Evolutionary conservation across 345 rosid species (phyloP).

Genomic region (Eucalyptus paniculata): DNA sequence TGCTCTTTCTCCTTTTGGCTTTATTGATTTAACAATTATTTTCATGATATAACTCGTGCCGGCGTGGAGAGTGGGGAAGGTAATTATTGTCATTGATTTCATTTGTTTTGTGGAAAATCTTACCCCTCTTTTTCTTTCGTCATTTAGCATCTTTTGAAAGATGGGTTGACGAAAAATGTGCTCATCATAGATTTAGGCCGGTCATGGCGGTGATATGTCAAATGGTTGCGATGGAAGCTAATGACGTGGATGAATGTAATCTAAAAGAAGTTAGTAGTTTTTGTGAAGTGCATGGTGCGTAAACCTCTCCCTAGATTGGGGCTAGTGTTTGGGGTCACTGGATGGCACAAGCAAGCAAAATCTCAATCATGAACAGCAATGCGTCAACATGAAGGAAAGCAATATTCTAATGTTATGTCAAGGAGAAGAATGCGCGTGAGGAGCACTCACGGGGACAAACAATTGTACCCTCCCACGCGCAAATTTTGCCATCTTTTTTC

Average conservation of each 20-base stretch:
- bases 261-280: background rate
- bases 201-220: background rate
- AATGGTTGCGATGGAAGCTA: background rate
- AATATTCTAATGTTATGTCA: background rate
- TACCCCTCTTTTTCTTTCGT: background rate
- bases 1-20: background rate
- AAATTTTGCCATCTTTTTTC: background rate
- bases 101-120: background rate
- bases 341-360: background rate
- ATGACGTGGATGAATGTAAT: background rate
- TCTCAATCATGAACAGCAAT: background rate
- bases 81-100: background rate
- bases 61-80: background rate
- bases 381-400: background rate
- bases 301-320: background rate
- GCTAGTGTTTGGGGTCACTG: background rate
- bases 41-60: background rate
- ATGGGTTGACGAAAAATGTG: background rate
- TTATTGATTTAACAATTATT: background rate
- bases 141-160: background rate
- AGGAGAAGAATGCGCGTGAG: background rate
- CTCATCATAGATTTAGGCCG: background rate
- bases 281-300: background rate
- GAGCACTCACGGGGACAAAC: background rate
- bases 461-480: background rate